These are phyloP conservation scores for Citrus australasica DNA, from an alignment of 345 rosid genomes.

Conservation along the genomic window DNA sequence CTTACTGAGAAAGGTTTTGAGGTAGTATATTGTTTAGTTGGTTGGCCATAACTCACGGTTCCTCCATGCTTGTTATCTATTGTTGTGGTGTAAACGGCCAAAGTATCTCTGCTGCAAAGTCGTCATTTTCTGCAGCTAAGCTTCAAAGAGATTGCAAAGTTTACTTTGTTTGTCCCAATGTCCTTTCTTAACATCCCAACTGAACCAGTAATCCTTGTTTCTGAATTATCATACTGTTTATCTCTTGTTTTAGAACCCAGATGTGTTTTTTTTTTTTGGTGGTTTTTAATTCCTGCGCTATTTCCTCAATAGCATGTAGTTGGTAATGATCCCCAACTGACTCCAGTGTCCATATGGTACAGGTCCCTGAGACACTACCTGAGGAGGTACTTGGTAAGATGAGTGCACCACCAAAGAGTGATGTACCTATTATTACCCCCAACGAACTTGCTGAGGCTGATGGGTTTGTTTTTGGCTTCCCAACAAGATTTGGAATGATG, in stretches of 20 bases:
- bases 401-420: slow-evolving; percentile 90
- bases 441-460: slow-evolving; percentile 83
- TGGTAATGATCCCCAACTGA: not conserved
- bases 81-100: too few species aligned
- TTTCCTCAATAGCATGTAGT: not conserved
- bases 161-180: not conserved
- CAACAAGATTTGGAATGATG: slow-evolving; percentile 99
- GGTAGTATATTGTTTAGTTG: not conserved
- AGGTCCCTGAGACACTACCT: slow-evolving; percentile 92
- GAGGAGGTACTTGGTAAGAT: slow-evolving; percentile 80
- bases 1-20: not conserved
- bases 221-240: not conserved
- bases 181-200: not conserved
- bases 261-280: not conserved
- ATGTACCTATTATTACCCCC: slow-evolving; percentile 72
- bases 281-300: not conserved
- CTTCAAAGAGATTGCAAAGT: too few species aligned
- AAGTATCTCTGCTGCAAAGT: too few species aligned
- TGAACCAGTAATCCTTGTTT: not conserved
- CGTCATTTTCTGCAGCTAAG: too few species aligned
- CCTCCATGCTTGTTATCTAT: not conserved
- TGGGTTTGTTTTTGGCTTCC: slow-evolving; percentile 88
- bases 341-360: not conserved
- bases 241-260: not conserved
- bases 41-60: not conserved